These are phyloP conservation scores for Cystobasidium slooffiae DNA, from an alignment of 1,284 basidiomycete genomes.

Conservation along the genomic window DNA sequence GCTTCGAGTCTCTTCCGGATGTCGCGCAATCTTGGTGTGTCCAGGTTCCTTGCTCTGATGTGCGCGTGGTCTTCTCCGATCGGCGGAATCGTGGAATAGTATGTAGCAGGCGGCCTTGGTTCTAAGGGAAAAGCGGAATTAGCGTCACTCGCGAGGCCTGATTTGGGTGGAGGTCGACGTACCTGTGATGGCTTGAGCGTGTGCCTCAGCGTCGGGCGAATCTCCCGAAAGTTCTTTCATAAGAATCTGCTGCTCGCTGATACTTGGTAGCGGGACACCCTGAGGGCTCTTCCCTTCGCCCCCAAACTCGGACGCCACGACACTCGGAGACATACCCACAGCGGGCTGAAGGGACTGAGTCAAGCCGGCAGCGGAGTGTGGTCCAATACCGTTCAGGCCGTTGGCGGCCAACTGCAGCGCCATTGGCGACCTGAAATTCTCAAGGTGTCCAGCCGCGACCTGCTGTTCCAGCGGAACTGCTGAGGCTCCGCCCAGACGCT, in stretches of 20 bases:
- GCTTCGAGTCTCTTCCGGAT: conserved; percentile 86
- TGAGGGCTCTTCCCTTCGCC: conserved; percentile 21
- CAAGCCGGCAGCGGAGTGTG: conserved; percentile 56
- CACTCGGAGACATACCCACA: conserved; percentile 51
- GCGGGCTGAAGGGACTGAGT: conserved; percentile 54
- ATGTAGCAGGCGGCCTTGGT: conserved; percentile 83
- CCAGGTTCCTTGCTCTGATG: conserved; percentile 65
- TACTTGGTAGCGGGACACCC: conserved; percentile 48
- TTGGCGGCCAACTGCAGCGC: conserved; percentile 68
- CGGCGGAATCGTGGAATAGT: conserved; percentile 88
- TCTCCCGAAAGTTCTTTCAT: conserved; percentile 87
- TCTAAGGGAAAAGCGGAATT: conserved; percentile 61
- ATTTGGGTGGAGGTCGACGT: conserved; percentile 53
- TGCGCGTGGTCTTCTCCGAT: conserved; percentile 58
- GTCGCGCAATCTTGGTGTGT: conserved; percentile 91
- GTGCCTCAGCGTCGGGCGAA: conserved; percentile 73
- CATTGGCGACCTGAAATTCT: conserved; percentile 83
- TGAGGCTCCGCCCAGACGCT: conserved; percentile 80
- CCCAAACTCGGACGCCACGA: conserved; percentile 54
- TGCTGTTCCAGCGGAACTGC: conserved; percentile 89
- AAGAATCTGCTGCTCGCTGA: conserved; percentile 85
- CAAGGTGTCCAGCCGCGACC: conserved; percentile 76
- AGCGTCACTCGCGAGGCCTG: background rate
- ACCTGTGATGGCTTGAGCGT: conserved; percentile 83
- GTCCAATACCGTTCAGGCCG: conserved; percentile 53